These are phyloP conservation scores for Chrysanthemum seticuspe DNA, from an alignment of 129 eudicot genomes.

Conservation along the genomic window DNA sequence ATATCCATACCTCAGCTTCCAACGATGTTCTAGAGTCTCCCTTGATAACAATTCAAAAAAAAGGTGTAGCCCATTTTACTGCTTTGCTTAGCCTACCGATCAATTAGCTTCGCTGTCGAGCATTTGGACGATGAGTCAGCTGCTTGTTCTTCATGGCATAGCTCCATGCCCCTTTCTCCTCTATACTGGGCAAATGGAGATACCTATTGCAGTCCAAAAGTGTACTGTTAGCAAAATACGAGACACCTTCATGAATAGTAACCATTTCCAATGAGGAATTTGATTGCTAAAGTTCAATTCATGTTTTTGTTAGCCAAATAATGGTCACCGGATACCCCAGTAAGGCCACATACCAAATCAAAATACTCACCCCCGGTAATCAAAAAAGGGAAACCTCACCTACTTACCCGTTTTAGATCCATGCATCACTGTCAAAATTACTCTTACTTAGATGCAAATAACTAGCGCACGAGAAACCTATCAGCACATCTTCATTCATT, in stretches of 20 bases:
- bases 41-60: constrained; percentile 67
- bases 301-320: background rate
- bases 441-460: background rate
- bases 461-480: background rate
- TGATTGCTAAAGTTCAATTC: constrained; percentile 8
- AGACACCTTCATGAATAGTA: constrained; percentile 14
- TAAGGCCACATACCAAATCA: no score
- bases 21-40: constrained; percentile 95
- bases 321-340: no score
- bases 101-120: constrained; percentile 87
- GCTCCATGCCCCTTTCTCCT: constrained; percentile 98
- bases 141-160: constrained; percentile 99
- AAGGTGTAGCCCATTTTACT: constrained; percentile 85
- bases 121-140: constrained; percentile 88
- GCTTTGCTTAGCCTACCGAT: constrained; percentile 91
- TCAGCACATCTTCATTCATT: background rate
- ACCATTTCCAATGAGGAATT: background rate
- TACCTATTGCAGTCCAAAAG: constrained; percentile 47
- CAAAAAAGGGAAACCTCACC: no score
- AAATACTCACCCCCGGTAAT: no score
- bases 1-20: constrained; percentile 75
- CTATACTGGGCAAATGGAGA: constrained; percentile 88
- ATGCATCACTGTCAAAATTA: no score
- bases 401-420: no score
- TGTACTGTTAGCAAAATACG: constrained; percentile 11